Evolutionary conservation across 1,284 basidiomycete species (phyloP).

Genomic region (Neonothopanus nambi): DNA sequence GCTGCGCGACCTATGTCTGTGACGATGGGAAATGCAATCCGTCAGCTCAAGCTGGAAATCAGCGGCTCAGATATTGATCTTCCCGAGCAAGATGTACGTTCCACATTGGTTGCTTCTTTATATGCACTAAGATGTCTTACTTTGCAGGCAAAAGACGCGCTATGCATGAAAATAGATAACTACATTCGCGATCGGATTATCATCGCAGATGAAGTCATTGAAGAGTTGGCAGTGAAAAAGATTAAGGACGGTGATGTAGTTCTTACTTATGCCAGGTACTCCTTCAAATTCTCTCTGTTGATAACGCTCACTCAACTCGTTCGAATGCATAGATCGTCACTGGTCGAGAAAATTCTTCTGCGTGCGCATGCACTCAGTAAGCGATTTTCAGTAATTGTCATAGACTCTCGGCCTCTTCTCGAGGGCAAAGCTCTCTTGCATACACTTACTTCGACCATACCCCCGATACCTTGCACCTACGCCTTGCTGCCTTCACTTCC

Average conservation of each 20-base stretch:
- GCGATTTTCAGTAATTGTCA: conserved; percentile 86
- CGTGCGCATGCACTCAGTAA: conserved; percentile 75
- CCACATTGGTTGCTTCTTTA: conserved; percentile 1
- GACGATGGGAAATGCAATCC: conserved; percentile 93
- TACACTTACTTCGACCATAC: conserved; percentile 63
- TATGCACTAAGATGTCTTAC: not conserved
- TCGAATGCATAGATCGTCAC: conserved; percentile 69
- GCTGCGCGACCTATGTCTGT: conserved; percentile 89
- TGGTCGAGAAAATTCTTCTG: conserved; percentile 90
- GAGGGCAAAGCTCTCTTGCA: conserved; percentile 87
- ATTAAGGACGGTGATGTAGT: conserved; percentile 94
- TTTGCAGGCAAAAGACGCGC: conserved; percentile 79
- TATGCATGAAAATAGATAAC: conserved; percentile 87
- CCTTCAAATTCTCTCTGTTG: conserved; percentile 6
- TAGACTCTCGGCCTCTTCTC: conserved; percentile 92
- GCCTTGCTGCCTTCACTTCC: conserved; percentile 88
- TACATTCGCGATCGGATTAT: conserved; percentile 95
- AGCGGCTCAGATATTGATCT: conserved; percentile 89
- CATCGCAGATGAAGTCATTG: conserved; percentile 92
- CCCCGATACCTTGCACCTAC: conserved; percentile 87
- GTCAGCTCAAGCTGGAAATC: conserved; percentile 96
- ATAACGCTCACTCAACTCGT: conserved; percentile 2
- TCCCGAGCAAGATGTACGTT: conserved; percentile 87
- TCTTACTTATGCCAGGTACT: conserved; percentile 86
- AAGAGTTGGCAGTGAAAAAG: conserved; percentile 86